phyloP scores from a whole-genome alignment of 2,329 filamentous ascomycete species.

The Ophiognomonia clavigignenti-juglandacearum region DNA sequence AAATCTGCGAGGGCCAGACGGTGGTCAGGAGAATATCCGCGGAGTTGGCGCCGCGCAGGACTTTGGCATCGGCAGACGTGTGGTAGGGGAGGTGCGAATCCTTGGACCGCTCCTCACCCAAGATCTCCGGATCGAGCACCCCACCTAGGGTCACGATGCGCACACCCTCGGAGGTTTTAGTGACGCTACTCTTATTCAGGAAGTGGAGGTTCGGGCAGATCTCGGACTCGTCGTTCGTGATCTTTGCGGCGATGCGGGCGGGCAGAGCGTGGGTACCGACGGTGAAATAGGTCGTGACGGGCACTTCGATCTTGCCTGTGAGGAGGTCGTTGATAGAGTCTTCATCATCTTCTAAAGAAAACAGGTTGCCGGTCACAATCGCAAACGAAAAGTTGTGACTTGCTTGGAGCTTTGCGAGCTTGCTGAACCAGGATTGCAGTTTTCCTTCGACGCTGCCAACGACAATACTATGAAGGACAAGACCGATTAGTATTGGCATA shows the following conservation, averaged over 20 bases:
- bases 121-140: slow-evolving; percentile 54
- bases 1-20: slow-evolving; percentile 76
- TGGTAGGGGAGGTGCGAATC: slow-evolving; percentile 76
- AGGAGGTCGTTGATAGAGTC: slow-evolving; percentile 60
- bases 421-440: slow-evolving; percentile 70
- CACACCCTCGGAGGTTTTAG: slow-evolving; percentile 86
- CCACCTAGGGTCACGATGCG: slow-evolving; percentile 86
- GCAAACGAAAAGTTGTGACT: slow-evolving; percentile 89
- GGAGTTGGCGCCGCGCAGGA: slow-evolving; percentile 68
- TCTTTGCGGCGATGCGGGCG: slow-evolving; percentile 61
- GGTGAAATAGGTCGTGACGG: slow-evolving; percentile 87
- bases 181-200: slow-evolving; percentile 78
- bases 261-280: slow-evolving; percentile 73
- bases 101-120: slow-evolving; percentile 53
- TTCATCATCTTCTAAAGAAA: slow-evolving; percentile 55
- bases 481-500: slow-evolving; percentile 2
- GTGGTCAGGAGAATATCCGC: slow-evolving; percentile 85
- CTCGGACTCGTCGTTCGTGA: slow-evolving; percentile 62
- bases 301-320: slow-evolving; percentile 65
- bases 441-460: slow-evolving; percentile 79
- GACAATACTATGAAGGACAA: slow-evolving; percentile 55
- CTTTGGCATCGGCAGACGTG: slow-evolving; percentile 69
- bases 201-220: slow-evolving; percentile 90
- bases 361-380: slow-evolving; percentile 79
- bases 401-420: slow-evolving; percentile 71